phyloP scores from a whole-genome alignment of 495 filamentous ascomycete genomes.

The Penicillium egyptiacum region DNA sequence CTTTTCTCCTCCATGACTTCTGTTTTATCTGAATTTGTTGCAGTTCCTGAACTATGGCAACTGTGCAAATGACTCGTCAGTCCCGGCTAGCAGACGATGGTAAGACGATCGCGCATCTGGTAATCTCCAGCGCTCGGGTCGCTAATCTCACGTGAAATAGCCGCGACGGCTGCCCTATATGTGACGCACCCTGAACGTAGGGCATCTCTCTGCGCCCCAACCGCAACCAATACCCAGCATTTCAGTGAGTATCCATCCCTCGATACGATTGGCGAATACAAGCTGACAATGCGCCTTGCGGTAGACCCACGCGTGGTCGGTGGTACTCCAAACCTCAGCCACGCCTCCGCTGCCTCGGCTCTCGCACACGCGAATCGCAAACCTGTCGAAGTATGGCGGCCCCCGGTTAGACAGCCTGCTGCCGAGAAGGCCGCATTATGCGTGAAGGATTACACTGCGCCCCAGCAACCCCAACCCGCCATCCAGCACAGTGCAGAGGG shows the following conservation, averaged over 20 bases:
- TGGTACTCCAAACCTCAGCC: constrained; percentile 65
- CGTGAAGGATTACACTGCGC: constrained; percentile 65
- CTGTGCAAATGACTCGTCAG: constrained; percentile 33
- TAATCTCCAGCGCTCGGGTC: constrained; percentile 16
- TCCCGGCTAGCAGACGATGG: constrained; percentile 45
- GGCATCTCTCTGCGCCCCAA: constrained; percentile 36
- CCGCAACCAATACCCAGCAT: constrained; percentile 23
- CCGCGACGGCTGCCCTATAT: constrained; percentile 55
- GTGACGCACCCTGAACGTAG: constrained; percentile 47
- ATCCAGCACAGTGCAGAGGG: constrained; percentile 56
- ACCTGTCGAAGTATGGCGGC: constrained; percentile 57
- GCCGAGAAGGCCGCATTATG: constrained; percentile 67
- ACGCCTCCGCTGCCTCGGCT: constrained; percentile 70
- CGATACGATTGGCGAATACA: background rate
- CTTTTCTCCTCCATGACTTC: constrained; percentile 14
- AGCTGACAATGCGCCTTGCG: constrained; percentile 37
- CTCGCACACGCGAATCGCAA: constrained; percentile 71
- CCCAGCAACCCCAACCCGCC: constrained; percentile 53
- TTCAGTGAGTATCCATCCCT: constrained; percentile 24
- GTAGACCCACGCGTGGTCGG: constrained; percentile 65
- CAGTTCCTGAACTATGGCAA: constrained; percentile 32
- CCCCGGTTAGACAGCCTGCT: constrained; percentile 55
- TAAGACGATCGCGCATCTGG: constrained; percentile 27
- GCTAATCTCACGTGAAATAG: constrained; percentile 31
- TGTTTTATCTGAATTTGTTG: constrained; percentile 15